phyloP scores from a whole-genome alignment of 176 grass and related monocot species.

The Eleusine coracana region DNA sequence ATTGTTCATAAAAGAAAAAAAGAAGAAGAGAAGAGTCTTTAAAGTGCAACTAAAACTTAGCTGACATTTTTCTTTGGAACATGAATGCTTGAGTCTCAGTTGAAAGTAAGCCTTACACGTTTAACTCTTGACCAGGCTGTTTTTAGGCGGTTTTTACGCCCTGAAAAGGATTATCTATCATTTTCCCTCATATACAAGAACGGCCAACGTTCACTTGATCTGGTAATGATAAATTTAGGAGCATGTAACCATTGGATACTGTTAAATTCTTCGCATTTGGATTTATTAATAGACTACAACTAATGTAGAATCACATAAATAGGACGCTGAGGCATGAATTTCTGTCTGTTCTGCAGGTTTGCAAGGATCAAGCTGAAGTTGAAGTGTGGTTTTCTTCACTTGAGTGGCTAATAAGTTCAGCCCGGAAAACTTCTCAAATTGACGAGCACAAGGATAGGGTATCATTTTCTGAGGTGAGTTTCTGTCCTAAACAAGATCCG shows the following conservation, averaged over 20 bases:
- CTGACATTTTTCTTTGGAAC: slow-evolving; percentile 21
- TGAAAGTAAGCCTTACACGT: background rate
- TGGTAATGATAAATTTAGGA: slow-evolving; percentile 58
- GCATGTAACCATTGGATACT: background rate
- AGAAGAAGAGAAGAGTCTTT: background rate
- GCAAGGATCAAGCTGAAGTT: slow-evolving; percentile 93
- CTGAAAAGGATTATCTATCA: slow-evolving; percentile 97
- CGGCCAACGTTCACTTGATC: slow-evolving; percentile 90
- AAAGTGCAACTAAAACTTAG: background rate
- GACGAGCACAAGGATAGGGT: slow-evolving; percentile 60
- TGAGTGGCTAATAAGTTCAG: slow-evolving; percentile 60
- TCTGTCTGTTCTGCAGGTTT: slow-evolving; percentile 63
- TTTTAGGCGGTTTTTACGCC: slow-evolving; percentile 81
- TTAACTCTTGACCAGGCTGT: slow-evolving; percentile 55
- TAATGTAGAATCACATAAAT: slow-evolving; percentile 2
- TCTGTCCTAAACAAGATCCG: background rate
- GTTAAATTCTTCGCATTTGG: slow-evolving; percentile 32
- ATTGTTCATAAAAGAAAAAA: too few relatives aligned
- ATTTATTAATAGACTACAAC: slow-evolving; percentile 1
- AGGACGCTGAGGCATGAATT: background rate
- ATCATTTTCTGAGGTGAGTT: slow-evolving; percentile 85
- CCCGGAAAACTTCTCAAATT: slow-evolving; percentile 43
- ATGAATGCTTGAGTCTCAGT: slow-evolving; percentile 9
- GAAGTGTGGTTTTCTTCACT: slow-evolving; percentile 89
- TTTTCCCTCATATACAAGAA: slow-evolving; percentile 96